Base-by-base conservation (phyloP, 768 basidiomycete species). In the Infundibulicybe gibba region DNA sequence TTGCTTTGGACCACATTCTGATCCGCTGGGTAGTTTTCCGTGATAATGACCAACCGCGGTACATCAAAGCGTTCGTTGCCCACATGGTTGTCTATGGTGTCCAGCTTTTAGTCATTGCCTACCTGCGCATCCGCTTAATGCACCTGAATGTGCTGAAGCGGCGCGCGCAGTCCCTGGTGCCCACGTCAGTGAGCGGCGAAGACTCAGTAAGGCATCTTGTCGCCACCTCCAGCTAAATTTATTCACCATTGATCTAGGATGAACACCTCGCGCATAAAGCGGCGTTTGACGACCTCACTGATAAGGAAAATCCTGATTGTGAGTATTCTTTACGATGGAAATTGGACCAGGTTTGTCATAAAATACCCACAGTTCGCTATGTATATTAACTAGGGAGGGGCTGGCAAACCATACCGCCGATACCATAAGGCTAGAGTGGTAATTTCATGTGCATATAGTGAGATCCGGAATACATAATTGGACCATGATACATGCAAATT, bases 241-340 rank as follows among this genome's bases (percentile, higher is more conserved):
- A 19, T 34, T 42, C 33, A 41, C 25, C 40, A 45, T 32, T 40
- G n/a, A 21, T 32, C 5, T 32, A 69, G 65, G 53, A 64, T 40
- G 63, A 64, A 44, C 53, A 65, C 25, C 50, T 69, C 31, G 54
- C 51, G 17, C 72, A 76, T 51, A 62, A 62, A 19, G 68, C 67
- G 43, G 74, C 74, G 1, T 77, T 78, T 45, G 68, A 70, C 32
- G 76, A 77, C 54, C 55, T 77, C 19, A 79, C 76, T 10, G 77
- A 79, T 53, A 50, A 55, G 30, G 67, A 76, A 53, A 79, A 79
- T 54, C 67, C 70, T 43, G 70, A 72, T 48, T 74, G 70, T 70
- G 50, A 50, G 69, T 59, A 13, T 12, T 37, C 25, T 25, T 3
- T 25, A 8, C 8, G 25, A 8, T 25, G 25, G 25, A 25, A 25